Evolutionary conservation across 352 stramenopile species (phyloP), one percentile per base, ranked within the genome.

Genomic region (Globisporangium spinosum): DNA sequence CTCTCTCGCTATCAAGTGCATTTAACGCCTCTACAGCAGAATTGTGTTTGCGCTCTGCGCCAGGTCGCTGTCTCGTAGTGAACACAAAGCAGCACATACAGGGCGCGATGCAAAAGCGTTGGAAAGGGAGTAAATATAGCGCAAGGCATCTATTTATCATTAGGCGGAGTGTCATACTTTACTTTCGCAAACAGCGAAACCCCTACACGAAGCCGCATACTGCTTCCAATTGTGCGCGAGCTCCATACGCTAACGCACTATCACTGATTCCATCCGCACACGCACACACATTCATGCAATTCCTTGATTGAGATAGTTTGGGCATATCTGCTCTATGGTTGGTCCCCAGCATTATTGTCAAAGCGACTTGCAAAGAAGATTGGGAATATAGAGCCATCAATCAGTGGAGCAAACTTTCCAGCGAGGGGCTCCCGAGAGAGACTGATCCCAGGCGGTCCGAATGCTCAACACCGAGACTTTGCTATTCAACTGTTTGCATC

Each of bases 311-410:
- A 56, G 32, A 69, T 54, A 15, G 12, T 65, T 49, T 23, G 43
- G 68, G 54, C 27, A 79, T 95, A 74, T 95, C 68, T 91, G 87
- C 87, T 91, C 87, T 90, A 95, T 95, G 87, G 87, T 95, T 91
- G 71, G 78, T 95, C 87, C 89, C 87, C 77, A 93, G 83, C 85
- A 95, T 95, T 81, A 95, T 88, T 3, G 87, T 92, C 87, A 34
- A 77, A 87, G 69, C 69, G 87, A 91, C 83, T 92, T 89, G 85
- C 84, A 91, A 69, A 93, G 78, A 91, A 93, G 87, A 95, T 83
- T 93, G 85, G 87, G 87, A 95, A 95, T 95, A 95, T 95, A 89
- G 85, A 93, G 87, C 87, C 85, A 89, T 95, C 87, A 83, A 95
- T 91, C 87, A 67, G 71, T 82, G 87, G 87, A 94, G 85, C 85